These are phyloP conservation scores for Udeniomyces megalosporus DNA, from an alignment of 768 basidiomycete species.

Conservation along the genomic window DNA sequence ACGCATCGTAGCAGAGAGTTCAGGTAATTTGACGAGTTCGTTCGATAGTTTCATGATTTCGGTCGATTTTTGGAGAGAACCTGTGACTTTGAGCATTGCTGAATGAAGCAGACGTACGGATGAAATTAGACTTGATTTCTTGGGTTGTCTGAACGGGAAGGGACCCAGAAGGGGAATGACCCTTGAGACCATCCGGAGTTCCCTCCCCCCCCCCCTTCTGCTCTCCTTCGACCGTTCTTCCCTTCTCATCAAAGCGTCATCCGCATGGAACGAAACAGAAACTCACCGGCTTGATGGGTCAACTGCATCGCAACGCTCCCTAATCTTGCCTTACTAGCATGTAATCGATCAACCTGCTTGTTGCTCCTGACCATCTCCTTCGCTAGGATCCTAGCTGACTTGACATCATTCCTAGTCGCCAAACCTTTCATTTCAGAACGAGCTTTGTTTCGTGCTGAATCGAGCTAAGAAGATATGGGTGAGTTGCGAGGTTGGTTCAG, in stretches of 20 bases:
- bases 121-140: no score
- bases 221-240: not conserved
- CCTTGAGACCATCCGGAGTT: not conserved
- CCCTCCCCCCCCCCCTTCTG: not conserved
- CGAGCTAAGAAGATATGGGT: no score
- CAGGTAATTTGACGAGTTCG: slow-evolving; percentile 73
- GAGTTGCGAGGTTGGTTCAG: no score
- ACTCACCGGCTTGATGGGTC: slow-evolving; percentile 75
- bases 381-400: slow-evolving; percentile 81
- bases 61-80: slow-evolving; percentile 91
- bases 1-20: slow-evolving; percentile 81
- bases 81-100: slow-evolving; percentile 96
- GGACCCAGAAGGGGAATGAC: no score
- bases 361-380: slow-evolving; percentile 85
- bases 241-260: no score
- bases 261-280: not conserved
- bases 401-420: slow-evolving; percentile 76
- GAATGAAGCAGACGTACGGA: not conserved
- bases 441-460: slow-evolving; percentile 63
- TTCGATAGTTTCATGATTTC: slow-evolving; percentile 99
- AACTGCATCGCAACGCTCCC: slow-evolving; percentile 82
- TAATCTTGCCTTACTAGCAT: slow-evolving; percentile 80
- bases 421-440: slow-evolving; percentile 68
- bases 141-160: no score
- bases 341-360: slow-evolving; percentile 83